These are phyloP conservation scores for Pichiaceae sp. DNA, from an alignment of 1,139 yeast species.

Conservation along the genomic window DNA sequence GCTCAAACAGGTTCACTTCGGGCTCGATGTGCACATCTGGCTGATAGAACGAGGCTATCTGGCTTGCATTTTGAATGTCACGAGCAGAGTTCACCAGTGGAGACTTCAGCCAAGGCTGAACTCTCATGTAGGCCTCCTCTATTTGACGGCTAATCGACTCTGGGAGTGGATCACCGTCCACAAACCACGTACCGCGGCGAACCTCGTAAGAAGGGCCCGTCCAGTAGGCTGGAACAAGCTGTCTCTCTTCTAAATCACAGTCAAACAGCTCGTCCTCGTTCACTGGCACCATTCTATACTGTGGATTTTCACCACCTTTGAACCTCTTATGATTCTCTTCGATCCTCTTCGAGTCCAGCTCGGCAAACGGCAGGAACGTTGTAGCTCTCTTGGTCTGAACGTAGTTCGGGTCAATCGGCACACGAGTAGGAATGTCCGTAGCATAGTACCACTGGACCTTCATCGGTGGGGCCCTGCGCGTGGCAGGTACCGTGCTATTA, in stretches of 20 bases:
- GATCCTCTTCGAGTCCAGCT: conserved; percentile 49
- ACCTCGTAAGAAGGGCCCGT: conserved; percentile 81
- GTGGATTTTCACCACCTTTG: conserved; percentile 1
- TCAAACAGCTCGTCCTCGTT: conserved; percentile 75
- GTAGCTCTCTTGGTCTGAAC: conserved; percentile 39
- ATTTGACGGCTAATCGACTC: conserved; percentile 44
- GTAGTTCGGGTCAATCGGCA: conserved; percentile 54
- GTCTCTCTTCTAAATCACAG: conserved; percentile 51
- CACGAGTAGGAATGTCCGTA: conserved; percentile 62
- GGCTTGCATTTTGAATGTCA: neutral
- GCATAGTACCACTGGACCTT: conserved; percentile 65
- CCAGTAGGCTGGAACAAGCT: conserved; percentile 74
- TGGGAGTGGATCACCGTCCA: conserved; percentile 53
- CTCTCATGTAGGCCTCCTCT: conserved; percentile 43
- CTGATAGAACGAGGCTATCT: conserved; percentile 1
- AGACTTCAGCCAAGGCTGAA: conserved; percentile 18
- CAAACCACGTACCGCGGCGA: conserved; percentile 81
- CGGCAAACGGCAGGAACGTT: conserved; percentile 65
- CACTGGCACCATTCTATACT: conserved; percentile 38
- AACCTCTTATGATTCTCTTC: conserved; percentile 31
- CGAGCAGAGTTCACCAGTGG: neutral
- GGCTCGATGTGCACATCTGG: conserved; percentile 9
- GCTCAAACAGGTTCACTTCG: conserved; percentile 17
- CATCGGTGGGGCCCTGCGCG: conserved; percentile 3
- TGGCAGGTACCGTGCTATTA: neutral